These are phyloP conservation scores for Scleroderma citrinum DNA, from an alignment of 768 basidiomycete genomes.

Conservation along the genomic window DNA sequence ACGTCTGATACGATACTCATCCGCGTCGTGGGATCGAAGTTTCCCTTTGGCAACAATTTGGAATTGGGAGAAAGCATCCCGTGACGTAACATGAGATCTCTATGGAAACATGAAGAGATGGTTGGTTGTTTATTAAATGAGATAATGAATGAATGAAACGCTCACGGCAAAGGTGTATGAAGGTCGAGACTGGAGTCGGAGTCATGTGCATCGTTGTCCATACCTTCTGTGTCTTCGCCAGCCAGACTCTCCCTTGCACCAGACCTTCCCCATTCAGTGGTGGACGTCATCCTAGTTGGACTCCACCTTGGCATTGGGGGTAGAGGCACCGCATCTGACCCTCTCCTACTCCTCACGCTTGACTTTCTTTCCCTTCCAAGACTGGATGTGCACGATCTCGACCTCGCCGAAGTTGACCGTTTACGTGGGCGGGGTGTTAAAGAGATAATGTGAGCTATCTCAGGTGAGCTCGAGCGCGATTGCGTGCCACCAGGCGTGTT, in stretches of 20 bases:
- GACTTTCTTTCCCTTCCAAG: conserved; percentile 11
- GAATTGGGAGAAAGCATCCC: conserved; percentile 64
- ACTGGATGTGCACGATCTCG: conserved; percentile 21
- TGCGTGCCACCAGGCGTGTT: conserved; percentile 5
- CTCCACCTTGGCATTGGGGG: conserved; percentile 8
- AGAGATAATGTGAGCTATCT: conserved; percentile 36
- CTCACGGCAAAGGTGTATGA: conserved; percentile 65
- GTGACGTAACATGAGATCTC: conserved; percentile 60
- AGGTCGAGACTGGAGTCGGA: conserved; percentile 62
- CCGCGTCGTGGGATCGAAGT: conserved; percentile 10
- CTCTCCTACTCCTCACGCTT: conserved; percentile 7
- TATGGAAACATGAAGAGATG: conserved; percentile 15
- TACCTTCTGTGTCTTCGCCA: neutral
- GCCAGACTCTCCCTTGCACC: neutral
- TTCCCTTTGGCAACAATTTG: conserved; percentile 42
- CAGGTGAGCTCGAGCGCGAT: conserved; percentile 29
- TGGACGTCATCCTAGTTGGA: conserved; percentile 1
- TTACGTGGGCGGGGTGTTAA: conserved; percentile 33
- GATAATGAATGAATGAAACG: conserved; percentile 14
- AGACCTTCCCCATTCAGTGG: neutral
- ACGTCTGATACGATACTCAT: conserved; percentile 21
- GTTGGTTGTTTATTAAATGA: neutral
- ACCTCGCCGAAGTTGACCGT: conserved; percentile 11
- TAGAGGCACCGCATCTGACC: conserved; percentile 3
- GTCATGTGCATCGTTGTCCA: conserved; percentile 33